These are phyloP conservation scores for Penicillium dipodomyicola DNA, from an alignment of 495 filamentous ascomycete genomes.

Conservation along the genomic window DNA sequence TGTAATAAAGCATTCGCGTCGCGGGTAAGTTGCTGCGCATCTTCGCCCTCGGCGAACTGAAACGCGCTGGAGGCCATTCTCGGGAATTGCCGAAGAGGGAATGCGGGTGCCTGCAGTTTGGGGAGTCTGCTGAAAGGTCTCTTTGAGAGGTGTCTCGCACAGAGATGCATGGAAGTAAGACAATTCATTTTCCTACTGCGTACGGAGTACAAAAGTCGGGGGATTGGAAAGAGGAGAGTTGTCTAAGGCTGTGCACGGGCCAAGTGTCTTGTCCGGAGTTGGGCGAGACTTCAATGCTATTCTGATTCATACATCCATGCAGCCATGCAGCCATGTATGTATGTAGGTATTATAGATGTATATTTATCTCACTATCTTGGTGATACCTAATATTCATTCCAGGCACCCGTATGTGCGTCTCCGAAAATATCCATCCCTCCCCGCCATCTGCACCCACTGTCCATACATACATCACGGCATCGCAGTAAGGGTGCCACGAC, in stretches of 20 bases:
- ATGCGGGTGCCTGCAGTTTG: not conserved
- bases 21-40: slow-evolving; percentile 28
- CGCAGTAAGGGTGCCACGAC: slow-evolving; percentile 21
- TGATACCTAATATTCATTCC: too few relatives aligned
- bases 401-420: too few relatives aligned
- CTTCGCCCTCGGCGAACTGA: slow-evolving; percentile 38
- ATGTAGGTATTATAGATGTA: too few relatives aligned
- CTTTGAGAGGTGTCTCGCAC: not conserved
- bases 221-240: not conserved
- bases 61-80: slow-evolving; percentile 27
- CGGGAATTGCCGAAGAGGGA: not conserved
- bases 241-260: slow-evolving; percentile 1
- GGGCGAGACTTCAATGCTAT: not conserved
- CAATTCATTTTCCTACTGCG: not conserved
- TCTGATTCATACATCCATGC: not conserved
- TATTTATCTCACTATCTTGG: too few relatives aligned
- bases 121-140: not conserved
- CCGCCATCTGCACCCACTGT: too few relatives aligned
- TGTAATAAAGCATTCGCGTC: slow-evolving; percentile 28
- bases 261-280: slow-evolving; percentile 1
- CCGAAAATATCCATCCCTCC: too few relatives aligned
- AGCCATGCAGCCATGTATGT: not conserved
- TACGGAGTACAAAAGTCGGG: not conserved
- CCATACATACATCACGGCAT: too few relatives aligned
- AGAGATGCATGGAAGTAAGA: slow-evolving; percentile 2